Percentiles rank a stretch among this genome's conserved stretches.
phyloP scores from a whole-genome alignment of 306 rosid genomes.

The Canavalia gladiata region DNA sequence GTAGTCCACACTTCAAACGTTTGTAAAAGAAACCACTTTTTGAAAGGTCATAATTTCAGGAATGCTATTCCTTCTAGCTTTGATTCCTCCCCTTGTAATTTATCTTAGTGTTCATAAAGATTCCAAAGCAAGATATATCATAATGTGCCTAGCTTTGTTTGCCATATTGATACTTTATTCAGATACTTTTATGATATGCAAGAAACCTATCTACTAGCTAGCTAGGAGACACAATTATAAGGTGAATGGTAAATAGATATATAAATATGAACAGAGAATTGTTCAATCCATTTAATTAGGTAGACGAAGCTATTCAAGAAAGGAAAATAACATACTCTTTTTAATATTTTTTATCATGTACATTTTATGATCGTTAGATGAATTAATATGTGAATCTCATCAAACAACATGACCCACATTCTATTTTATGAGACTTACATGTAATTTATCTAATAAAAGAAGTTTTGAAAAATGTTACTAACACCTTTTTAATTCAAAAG shows the following conservation, averaged over 20 bases:
- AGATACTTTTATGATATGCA: constrained; percentile 35
- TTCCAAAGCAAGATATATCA: constrained; percentile 48
- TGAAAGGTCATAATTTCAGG: constrained; percentile 44
- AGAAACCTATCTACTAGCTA: constrained; percentile 14
- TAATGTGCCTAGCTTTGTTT: constrained; percentile 45
- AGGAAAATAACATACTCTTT: neutral
- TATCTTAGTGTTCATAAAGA: constrained; percentile 30
- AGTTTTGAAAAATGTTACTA: neutral
- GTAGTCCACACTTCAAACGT: constrained; percentile 19
- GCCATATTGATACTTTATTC: constrained; percentile 39
- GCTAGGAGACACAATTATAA: neutral
- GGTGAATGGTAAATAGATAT: constrained; percentile 31
- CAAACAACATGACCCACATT: too few species aligned
- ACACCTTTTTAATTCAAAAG: neutral
- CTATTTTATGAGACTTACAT: neutral
- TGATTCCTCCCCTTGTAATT: constrained; percentile 45
- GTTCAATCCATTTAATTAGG: constrained; percentile 17
- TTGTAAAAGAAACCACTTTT: constrained; percentile 49
- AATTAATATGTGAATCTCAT: neutral
- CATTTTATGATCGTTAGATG: neutral
- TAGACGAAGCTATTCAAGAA: neutral
- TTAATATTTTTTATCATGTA: neutral
- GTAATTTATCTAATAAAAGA: neutral
- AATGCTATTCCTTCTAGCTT: constrained; percentile 60
- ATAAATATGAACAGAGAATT: neutral